Evolutionary conservation across 2,329 filamentous ascomycete species (phyloP).

Genomic region (Phialophora verrucosa): DNA sequence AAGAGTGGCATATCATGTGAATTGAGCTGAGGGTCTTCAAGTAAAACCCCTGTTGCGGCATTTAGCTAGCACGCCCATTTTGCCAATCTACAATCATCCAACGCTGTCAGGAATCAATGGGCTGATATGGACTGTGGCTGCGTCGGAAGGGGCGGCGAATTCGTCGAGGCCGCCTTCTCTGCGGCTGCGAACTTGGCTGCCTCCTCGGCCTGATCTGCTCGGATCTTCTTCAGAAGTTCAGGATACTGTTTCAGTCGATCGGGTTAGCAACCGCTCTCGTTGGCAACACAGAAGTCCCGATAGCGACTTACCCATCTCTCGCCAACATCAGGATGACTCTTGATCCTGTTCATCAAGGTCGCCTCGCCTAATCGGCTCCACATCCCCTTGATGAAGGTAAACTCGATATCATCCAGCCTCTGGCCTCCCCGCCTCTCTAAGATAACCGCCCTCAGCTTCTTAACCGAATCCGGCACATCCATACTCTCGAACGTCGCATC

Average conservation of each 20-base stretch:
- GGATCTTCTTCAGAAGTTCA: slow-evolving; percentile 60
- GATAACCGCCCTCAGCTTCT: slow-evolving; percentile 65
- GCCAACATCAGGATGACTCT: slow-evolving; percentile 85
- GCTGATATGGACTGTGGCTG: slow-evolving; percentile 31
- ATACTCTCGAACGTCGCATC: slow-evolving; percentile 81
- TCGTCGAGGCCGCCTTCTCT: slow-evolving; percentile 26
- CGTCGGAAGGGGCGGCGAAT: slow-evolving; percentile 12
- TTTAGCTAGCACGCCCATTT: background rate
- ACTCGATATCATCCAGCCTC: slow-evolving; percentile 65
- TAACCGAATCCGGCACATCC: slow-evolving; percentile 68
- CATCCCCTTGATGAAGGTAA: slow-evolving; percentile 76
- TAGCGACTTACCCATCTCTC: slow-evolving; percentile 64
- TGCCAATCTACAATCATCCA: background rate
- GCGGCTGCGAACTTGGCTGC: slow-evolving; percentile 27
- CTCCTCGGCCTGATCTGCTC: slow-evolving; percentile 61
- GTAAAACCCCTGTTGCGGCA: background rate
- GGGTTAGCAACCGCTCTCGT: background rate
- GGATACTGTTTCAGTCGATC: slow-evolving; percentile 60
- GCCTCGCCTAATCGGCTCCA: slow-evolving; percentile 77
- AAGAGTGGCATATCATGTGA: background rate
- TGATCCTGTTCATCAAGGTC: slow-evolving; percentile 80
- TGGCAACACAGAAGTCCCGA: background rate
- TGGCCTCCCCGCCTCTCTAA: slow-evolving; percentile 54
- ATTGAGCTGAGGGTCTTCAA: background rate
- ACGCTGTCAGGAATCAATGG: slow-evolving; percentile 14